Evolutionary conservation across 2,329 filamentous ascomycete genomes (phyloP), one percentile per base, ranked within the genome.

Genomic region (Pezicula radicicola): DNA sequence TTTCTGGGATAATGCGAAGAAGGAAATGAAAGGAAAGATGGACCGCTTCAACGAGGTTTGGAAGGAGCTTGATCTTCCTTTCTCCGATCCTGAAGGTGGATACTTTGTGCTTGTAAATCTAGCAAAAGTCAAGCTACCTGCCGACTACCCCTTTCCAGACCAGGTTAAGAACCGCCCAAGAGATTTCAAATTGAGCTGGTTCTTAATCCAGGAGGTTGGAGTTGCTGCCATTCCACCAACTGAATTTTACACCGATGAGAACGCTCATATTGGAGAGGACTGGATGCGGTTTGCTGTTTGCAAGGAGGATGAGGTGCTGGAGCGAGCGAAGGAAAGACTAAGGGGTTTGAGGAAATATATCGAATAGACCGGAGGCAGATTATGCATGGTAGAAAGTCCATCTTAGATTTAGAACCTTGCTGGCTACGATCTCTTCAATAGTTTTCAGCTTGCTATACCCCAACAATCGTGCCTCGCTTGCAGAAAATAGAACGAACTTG

Each of bases 21-120:
- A 73, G 36, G 91, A 97, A 61, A 97, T 97, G 93, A 89, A 91
- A 72, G 81, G 73, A 53, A 97, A 96, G 72, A 87, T 97, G 75
- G 79, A 88, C 61, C 83, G 82, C 21, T 97, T 99, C 77, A 96
- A 93, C 69, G 78, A 87, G 55, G 76, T 93, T 39, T 93, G 88
- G 75, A 76, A 83, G 46, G 89, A 93, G 72, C 79, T 93, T 6
- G 81, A 78, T 15, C 76, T 93, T 46, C 87, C 88, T 18, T 58
- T 60, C 42, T 65, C 64, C 79, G 88, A 96, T 54, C 94, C 94
- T 4, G 92, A 99, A 70, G 94, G 94, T 49, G 94, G 94, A 18
- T 99, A 99, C 76, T 99, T 99, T 67, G 90, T 99, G 37, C 83
- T 99, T 49, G 94, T 90, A 58, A 99, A 99, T 74, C 86, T 97